phyloP scores from a whole-genome alignment of 805 yeast species.

The Metschnikowia gruessii region DNA sequence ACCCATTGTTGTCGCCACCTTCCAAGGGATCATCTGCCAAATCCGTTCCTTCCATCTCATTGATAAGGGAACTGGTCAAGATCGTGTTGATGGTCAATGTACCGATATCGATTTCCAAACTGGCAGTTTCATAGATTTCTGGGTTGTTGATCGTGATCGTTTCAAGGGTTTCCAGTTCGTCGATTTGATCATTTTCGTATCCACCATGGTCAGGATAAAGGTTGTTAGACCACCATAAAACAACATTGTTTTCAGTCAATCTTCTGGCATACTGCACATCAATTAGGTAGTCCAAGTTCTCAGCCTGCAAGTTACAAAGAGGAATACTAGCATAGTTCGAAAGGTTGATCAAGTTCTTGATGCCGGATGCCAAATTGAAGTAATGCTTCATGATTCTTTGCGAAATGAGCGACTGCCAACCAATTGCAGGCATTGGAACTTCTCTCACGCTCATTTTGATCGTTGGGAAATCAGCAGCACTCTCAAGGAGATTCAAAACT shows the following conservation, averaged over 20 bases:
- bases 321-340: slow-evolving; percentile 80
- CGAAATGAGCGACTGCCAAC: slow-evolving; percentile 73
- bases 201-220: slow-evolving; percentile 88
- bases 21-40: slow-evolving; percentile 48
- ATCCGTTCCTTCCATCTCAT: slow-evolving; percentile 86
- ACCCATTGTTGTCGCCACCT: slow-evolving; percentile 38
- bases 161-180: slow-evolving; percentile 56
- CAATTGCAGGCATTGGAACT: slow-evolving; percentile 63
- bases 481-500: slow-evolving; percentile 44
- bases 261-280: slow-evolving; percentile 86
- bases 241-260: slow-evolving; percentile 58
- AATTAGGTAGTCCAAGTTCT: slow-evolving; percentile 71
- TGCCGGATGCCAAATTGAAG: slow-evolving; percentile 70
- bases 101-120: slow-evolving; percentile 73
- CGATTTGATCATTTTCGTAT: slow-evolving; percentile 55
- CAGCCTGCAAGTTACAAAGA: slow-evolving; percentile 77
- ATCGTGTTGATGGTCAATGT: slow-evolving; percentile 85
- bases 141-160: slow-evolving; percentile 75
- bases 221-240: slow-evolving; percentile 90
- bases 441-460: slow-evolving; percentile 59
- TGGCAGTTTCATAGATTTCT: slow-evolving; percentile 72
- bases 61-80: slow-evolving; percentile 75
- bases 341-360: slow-evolving; percentile 59
- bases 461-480: slow-evolving; percentile 57
- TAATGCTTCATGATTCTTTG: slow-evolving; percentile 67